These are phyloP conservation scores for Cadophora sp. DNA, from an alignment of 2,329 filamentous ascomycete genomes.

Conservation along the genomic window DNA sequence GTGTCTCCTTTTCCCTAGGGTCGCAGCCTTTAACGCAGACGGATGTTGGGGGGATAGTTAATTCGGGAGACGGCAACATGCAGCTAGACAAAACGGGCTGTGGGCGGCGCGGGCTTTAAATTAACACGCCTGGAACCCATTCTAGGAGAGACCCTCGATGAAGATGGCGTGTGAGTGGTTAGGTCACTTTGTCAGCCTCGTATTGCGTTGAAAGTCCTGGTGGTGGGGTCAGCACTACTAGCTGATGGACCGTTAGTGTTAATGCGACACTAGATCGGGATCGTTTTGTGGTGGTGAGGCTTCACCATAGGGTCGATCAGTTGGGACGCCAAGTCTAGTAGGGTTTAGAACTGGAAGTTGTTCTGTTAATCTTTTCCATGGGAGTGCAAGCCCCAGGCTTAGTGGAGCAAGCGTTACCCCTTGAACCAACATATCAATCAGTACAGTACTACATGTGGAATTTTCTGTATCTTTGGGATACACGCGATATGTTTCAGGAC, in stretches of 20 bases:
- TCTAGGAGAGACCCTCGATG: neutral
- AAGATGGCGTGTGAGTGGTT: slow-evolving; percentile 8
- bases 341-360: neutral
- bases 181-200: slow-evolving; percentile 4
- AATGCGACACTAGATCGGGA: slow-evolving; percentile 13
- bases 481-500: neutral
- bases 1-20: slow-evolving; percentile 6
- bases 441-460: neutral
- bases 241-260: neutral
- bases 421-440: neutral
- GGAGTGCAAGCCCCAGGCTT: neutral
- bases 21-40: neutral
- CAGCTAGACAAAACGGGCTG: slow-evolving; percentile 12
- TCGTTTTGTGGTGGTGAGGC: neutral
- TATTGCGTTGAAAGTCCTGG: neutral
- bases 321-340: neutral
- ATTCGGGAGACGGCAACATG: slow-evolving; percentile 1
- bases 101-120: slow-evolving; percentile 9
- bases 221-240: slow-evolving; percentile 10
- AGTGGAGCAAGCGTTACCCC: neutral
- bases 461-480: neutral
- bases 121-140: neutral
- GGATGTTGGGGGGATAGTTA: neutral
- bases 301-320: slow-evolving; percentile 1
- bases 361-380: neutral